Evolutionary conservation across 2,329 filamentous ascomycete species (phyloP), one percentile per base, ranked within the genome.

Genomic region (Exophiala oligosperma): DNA sequence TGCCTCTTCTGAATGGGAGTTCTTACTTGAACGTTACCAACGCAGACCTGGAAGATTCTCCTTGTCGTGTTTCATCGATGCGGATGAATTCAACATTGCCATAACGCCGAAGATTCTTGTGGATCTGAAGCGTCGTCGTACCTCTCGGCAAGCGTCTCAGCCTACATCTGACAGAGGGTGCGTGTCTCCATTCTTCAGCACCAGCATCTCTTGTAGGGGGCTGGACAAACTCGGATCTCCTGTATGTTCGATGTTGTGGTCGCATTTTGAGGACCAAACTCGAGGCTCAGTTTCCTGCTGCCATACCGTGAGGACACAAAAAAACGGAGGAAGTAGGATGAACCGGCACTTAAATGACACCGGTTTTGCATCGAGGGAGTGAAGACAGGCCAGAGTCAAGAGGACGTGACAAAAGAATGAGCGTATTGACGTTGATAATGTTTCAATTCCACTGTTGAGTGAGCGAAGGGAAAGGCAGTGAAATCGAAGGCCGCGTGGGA

Each of bases 71-170:
- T 48, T 82, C 78, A 49, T 76, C 79, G 1, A 89, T 74, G 12
- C 88, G 83, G 37, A 90, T 82, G 37, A 73, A 80, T 2, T 71
- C 71, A 11, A 90, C 77, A 4, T 73, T 73, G 0, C 86, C 85
- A 57, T 84, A 75, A 0, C 65, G 59, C 1, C 73, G 69, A 60
- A 91, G 83, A 17, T 78, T 78, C 2, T 75, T 67, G 69, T 80
- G 84, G 1, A 90, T 64, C 3, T 67, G 68, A 6, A 69, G 67
- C 0, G 76, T 76, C 28, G 65, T 74, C 6, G 68, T 66, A 23
- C 70, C 66, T 5, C 49, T 43, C 0, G 77, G 76, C 3, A 80
- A 53, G 4, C 67, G 66, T 2, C 49, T 59, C 8, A 80, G 48
- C 21, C 58, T 69, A n/a, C 79, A 54, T 3, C 68, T 69, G 7